Percentiles rank a stretch among this genome's conserved stretches.
Evolutionary conservation across 495 filamentous ascomycete species (phyloP).

Genomic region (Daldinia grandis): DNA sequence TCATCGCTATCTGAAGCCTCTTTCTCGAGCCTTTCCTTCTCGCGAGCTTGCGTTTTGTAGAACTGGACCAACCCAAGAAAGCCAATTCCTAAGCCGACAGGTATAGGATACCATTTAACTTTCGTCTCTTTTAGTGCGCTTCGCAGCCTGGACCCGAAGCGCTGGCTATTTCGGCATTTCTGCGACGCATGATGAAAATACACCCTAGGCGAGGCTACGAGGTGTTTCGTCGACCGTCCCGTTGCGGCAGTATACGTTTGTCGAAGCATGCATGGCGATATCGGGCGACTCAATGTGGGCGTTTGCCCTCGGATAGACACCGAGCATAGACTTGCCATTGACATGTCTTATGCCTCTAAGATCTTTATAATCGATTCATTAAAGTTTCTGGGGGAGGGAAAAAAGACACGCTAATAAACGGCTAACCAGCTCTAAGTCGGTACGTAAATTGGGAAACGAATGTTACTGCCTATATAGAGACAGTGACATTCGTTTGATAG

Average conservation of each 20-base stretch:
- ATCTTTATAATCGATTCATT: conserved; percentile 20
- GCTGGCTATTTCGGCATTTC: conserved; percentile 50
- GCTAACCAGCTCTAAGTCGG: conserved; percentile 21
- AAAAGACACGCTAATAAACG: conserved; percentile 14
- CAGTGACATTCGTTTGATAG: conserved; percentile 12
- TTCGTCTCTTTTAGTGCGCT: conserved; percentile 69
- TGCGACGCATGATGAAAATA: conserved; percentile 43
- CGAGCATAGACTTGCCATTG: conserved; percentile 34
- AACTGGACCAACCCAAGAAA: conserved; percentile 87
- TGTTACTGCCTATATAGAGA: not conserved
- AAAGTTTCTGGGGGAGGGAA: conserved; percentile 2
- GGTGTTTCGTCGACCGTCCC: conserved; percentile 29
- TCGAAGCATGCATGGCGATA: conserved; percentile 35
- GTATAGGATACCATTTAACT: conserved; percentile 96
- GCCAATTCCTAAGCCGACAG: conserved; percentile 85
- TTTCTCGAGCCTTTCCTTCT: conserved; percentile 64
- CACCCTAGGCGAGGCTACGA: conserved; percentile 16
- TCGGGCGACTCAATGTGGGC: not conserved
- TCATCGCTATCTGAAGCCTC: conserved; percentile 54
- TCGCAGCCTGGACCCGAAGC: conserved; percentile 50
- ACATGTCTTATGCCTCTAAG: conserved; percentile 19
- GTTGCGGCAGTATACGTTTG: conserved; percentile 19
- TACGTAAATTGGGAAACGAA: conserved; percentile 8
- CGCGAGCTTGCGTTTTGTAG: conserved; percentile 72
- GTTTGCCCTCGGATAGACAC: conserved; percentile 22